Evolutionary conservation across 305 asterid species (phyloP), one percentile per base, ranked within the genome.

Genomic region (Euphrasia arctica): DNA sequence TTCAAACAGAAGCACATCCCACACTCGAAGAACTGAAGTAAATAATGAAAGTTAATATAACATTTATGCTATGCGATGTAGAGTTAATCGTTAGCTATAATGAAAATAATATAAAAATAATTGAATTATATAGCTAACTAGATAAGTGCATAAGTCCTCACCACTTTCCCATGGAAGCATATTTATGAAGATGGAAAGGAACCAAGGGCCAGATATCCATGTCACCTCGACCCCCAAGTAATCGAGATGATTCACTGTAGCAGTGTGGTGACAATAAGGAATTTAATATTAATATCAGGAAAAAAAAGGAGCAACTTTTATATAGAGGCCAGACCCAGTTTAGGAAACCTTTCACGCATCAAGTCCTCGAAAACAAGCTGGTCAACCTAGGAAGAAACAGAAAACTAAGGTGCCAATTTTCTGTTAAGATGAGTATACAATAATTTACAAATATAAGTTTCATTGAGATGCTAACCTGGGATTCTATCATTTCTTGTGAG

Each of bases 91-190:
- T 29, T 14, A 59, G 62, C 68, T 59, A 63, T 49, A 64, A 52
- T 27, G 58, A 71, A 55, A 54, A 69, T 22, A 62, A 66, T 57
- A 60, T 57, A 18, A 47, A 31, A 10, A 45, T 28, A 65, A 68
- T 67, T 32, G 49, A 62, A 22, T 52, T 57, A 52, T 70, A 65
- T 70, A 65, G 63, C 47, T 66, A 51, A 68, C 54, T 70, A 65
- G 60, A 34, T 69, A 55, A 68, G 61, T 58, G 66, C 54, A 80
- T 52, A 67, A 71, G 60, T 39, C 65, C 90, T 43, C 73, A 90
- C 97, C 97, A 72, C 97, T 87, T 88, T 90, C 95, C 97, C 97
- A 90, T 55, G 97, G 97, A 73, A 90, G 90, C 75, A 85, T 81
- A 78, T 90, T 90, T 47, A 85, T 85, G 50, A 82, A 87, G 68